Evolutionary conservation across 139 green algal species (phyloP).

Genomic region (Coelastrella sp.): DNA sequence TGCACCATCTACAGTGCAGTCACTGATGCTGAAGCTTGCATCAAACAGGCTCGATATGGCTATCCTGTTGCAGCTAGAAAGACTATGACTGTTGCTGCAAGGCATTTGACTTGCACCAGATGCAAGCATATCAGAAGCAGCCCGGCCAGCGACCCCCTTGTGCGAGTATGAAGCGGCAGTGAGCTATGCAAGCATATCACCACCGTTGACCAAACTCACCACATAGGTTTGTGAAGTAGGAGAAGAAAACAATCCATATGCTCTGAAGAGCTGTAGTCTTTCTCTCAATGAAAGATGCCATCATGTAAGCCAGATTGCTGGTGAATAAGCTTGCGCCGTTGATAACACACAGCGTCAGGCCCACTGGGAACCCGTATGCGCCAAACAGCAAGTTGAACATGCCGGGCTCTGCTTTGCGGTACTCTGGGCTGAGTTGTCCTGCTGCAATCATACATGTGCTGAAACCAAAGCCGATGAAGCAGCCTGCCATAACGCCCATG

Average conservation of each 20-base stretch:
- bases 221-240: constrained; percentile 43
- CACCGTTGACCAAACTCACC: constrained; percentile 7
- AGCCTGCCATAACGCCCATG: constrained; percentile 40
- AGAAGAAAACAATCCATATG: neutral
- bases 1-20: too few relatives aligned
- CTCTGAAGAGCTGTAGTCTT: constrained; percentile 32
- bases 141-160: too few relatives aligned
- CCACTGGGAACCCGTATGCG: constrained; percentile 71
- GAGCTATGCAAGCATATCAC: too few relatives aligned
- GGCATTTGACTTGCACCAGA: too few relatives aligned
- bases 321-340: constrained; percentile 86
- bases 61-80: too few relatives aligned
- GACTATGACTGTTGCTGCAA: too few relatives aligned
- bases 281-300: constrained; percentile 66
- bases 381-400: constrained; percentile 63
- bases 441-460: constrained; percentile 41
- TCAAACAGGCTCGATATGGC: too few relatives aligned
- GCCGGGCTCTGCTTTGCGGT: constrained; percentile 68
- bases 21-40: too few relatives aligned
- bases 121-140: too few relatives aligned
- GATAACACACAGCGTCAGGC: constrained; percentile 71
- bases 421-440: constrained; percentile 43
- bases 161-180: too few relatives aligned
- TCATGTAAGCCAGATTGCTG: constrained; percentile 85
- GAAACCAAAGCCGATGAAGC: constrained; percentile 50